A percentile compares a stretch with the other conserved stretches of the same genome.
Conservation (phyloP, 1,139 yeast species). For the Candida neerlandica region DNA sequence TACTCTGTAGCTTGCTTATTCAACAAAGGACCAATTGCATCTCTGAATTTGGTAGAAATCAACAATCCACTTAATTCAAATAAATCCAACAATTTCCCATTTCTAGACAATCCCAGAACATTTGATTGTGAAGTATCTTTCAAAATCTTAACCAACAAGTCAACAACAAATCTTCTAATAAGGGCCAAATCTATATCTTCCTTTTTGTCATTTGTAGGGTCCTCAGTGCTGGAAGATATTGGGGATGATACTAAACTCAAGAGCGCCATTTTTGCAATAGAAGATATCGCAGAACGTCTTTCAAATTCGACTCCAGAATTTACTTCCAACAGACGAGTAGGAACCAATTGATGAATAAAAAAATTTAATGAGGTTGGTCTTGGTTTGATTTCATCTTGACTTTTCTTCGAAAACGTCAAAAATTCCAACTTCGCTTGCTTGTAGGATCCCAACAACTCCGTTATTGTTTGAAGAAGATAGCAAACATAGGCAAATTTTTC, state of each 20-base stretch:
- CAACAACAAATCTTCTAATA: constrained; percentile 74
- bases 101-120: constrained; percentile 36
- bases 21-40: constrained; percentile 44
- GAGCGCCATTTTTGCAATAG: constrained; percentile 55
- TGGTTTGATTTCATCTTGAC: constrained; percentile 47
- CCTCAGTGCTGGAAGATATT: constrained; percentile 40
- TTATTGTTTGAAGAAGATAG: constrained; percentile 65
- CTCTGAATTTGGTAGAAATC: constrained; percentile 44
- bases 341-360: constrained; percentile 74
- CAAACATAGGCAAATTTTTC: constrained; percentile 62
- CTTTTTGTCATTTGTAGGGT: constrained; percentile 43
- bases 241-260: constrained; percentile 64
- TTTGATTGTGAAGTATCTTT: constrained; percentile 45
- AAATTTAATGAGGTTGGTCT: constrained; percentile 77
- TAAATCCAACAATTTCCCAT: constrained; percentile 59
- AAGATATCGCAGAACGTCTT: constrained; percentile 48
- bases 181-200: constrained; percentile 72
- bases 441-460: constrained; percentile 78
- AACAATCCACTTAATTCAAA: constrained; percentile 53
- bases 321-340: constrained; percentile 47
- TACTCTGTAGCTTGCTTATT: constrained; percentile 52
- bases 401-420: constrained; percentile 65
- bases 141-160: constrained; percentile 63
- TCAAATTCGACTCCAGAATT: constrained; percentile 36
- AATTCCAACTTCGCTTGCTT: constrained; percentile 82